Evolutionary conservation across 2,329 filamentous ascomycete species (phyloP).

Genomic region (Microdochium paspali): DNA sequence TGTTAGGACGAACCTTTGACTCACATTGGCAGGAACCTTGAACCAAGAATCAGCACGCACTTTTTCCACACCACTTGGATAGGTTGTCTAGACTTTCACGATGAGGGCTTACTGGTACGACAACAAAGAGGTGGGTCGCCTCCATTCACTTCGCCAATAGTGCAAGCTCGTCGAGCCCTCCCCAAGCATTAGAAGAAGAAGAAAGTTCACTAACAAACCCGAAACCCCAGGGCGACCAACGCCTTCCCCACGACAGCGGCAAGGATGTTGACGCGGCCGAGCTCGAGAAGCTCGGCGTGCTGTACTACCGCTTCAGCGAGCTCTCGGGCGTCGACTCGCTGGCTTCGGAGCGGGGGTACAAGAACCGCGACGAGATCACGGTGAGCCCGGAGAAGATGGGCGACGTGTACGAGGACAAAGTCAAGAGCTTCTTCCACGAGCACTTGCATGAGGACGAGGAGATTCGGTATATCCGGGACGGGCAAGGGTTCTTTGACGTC

Average conservation of each 20-base stretch:
- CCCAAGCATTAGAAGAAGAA: no score
- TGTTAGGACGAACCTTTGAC: no score
- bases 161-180: no score
- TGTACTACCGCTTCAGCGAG: conserved; percentile 61
- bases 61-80: no score
- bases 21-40: no score
- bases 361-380: conserved; percentile 88
- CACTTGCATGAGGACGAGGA: conserved; percentile 98
- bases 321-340: conserved; percentile 63
- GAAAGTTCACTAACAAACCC: conserved; percentile 4
- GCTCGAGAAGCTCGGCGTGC: conserved; percentile 67
- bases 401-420: conserved; percentile 81
- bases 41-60: no score
- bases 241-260: conserved; percentile 80
- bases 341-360: conserved; percentile 70
- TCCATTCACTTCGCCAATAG: no score
- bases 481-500: conserved; percentile 89
- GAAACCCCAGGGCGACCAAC: conserved; percentile 72
- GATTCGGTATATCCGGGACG: conserved; percentile 87
- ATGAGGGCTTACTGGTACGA: conserved; percentile 54
- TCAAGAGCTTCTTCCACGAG: conserved; percentile 88
- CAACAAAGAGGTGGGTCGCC: conserved; percentile 41
- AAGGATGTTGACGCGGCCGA: conserved; percentile 54
- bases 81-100: conserved; percentile 9
- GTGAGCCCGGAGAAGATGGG: conserved; percentile 84